Base-by-base conservation (phyloP, 768 basidiomycete species). In the Lentinula sp. region DNA sequence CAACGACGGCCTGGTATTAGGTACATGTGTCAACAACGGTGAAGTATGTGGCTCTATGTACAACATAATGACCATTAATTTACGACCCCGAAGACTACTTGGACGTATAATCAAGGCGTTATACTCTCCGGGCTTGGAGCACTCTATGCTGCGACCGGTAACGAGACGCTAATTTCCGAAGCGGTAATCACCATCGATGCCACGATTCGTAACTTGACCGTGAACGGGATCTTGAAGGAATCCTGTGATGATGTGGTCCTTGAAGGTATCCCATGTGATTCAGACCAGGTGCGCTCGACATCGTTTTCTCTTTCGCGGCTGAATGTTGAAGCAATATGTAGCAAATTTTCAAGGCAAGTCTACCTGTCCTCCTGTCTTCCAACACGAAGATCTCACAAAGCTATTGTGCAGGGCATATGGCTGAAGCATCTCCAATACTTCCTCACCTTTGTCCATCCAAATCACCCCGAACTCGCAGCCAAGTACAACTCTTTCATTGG, bases 81-180 rank as follows among this genome's bases (percentile, higher is more conserved):
- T 18, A 46, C 28, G 28, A 28, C 28, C 28, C 10, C 59, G 18
- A 59, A 82, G 79, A 84, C 82, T 4, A 77, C 82, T 3, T 84
- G 84, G 84, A 83, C 80, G 0, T 85, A 85, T 65, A 84, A 85
- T 64, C 83, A 84, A 80, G 81, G 78, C 9, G 82, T 85, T 41
- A 76, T 85, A 46, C 83, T 81, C 13, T 81, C 81, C 33, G 82
- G 81, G 16, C 72, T 85, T 4, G 78, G 73, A 5, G 77, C 78
- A 23, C 76, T 85, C 4, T 78, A 69, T 41, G 74, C 66, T 6
- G 76, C 76, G n/a, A 78, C 74, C 0, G 71, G 71, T 3, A 70
- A 82, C 64, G 64, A 60, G 37, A 71, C 74, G 2, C 68, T 79
- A 5, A 69, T 84, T 36, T 69, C 74, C 28, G 71, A 80, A 66